phyloP scores from a whole-genome alignment of 2,329 filamentous ascomycete genomes.

The Ambrosiella beaveri region DNA sequence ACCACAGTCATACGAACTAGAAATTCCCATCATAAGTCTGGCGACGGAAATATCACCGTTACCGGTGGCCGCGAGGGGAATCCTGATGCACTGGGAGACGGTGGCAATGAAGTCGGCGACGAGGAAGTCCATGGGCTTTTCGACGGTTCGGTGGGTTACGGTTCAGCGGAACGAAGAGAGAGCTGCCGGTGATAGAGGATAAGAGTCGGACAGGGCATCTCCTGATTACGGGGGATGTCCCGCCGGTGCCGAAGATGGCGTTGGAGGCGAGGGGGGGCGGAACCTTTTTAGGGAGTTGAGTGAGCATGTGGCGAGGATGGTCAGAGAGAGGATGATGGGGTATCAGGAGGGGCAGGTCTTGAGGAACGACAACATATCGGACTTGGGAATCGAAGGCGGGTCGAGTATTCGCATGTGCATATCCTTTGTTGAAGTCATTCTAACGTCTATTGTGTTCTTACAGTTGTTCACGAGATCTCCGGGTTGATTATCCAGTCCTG shows the following conservation, averaged over 20 bases:
- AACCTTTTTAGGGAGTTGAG: neutral
- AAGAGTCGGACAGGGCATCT: neutral
- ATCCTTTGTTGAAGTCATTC: too few relatives aligned
- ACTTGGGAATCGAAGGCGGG: too few relatives aligned
- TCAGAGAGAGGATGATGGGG: neutral
- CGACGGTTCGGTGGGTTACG: neutral
- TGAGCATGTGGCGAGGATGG: neutral
- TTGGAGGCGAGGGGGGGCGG: neutral
- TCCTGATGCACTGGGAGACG: neutral
- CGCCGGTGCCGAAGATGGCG: neutral
- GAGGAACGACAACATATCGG: neutral
- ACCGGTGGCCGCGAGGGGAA: too few relatives aligned
- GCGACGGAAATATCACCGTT: too few relatives aligned
- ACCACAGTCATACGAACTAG: too few relatives aligned
- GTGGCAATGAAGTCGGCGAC: neutral
- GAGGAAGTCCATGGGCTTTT: neutral
- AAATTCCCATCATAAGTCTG: too few relatives aligned
- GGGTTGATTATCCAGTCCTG: too few relatives aligned
- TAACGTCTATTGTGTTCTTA: too few relatives aligned
- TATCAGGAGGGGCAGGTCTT: neutral
- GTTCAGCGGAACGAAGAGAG: neutral
- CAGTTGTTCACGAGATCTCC: too few relatives aligned
- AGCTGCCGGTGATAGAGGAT: neutral
- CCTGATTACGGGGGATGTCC: neutral
- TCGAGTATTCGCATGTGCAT: too few relatives aligned